Evolutionary conservation across 805 yeast genomes (phyloP), one percentile per base, ranked within the genome.

Genomic region (Pichia pseudocactophila): DNA sequence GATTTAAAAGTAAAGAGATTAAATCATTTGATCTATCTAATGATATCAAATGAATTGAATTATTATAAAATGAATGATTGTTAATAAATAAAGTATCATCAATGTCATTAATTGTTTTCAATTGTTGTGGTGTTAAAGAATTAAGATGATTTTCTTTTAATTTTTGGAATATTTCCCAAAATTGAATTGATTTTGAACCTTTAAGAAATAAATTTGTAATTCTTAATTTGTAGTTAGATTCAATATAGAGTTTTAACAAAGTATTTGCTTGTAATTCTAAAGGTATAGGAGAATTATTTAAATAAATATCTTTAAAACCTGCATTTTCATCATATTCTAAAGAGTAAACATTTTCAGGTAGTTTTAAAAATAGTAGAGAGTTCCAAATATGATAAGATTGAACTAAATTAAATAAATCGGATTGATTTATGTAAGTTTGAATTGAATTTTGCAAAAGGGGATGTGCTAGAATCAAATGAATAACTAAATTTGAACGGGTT

Each of bases 11-110:
- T 1, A 87, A 80, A 1, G 95, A 76, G 4, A 83, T 59, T 34
- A 75, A 70, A 61, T 90, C 98, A 25, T 80, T 58, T 41, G 80
- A 75, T 37, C 98, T 66, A 55, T 90, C 97, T 17, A 90, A 55
- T 1, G 89, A 80, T 6, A 90, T 69, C 25, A 89, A 62, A 54
- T 90, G 94, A 40, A 78, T 72, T 45, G 79, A 80, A 36, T 59
- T 55, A 45, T 51, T 43, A 61, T 59, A 55, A 61, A 61, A 51
- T 39, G 63, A 56, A 43, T 56, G 61, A 26, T 54, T 53, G 41
- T 62, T 65, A 38, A 58, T 34, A 44, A 62, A 63, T 8, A 63
- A 41, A 12, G 62, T 55, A 34, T 61, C 66, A 44, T 62, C 65
- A 33, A 59, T 59, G 40, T 62, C 66, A 13, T 48, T 48, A 11